Conservation (phyloP, 1,139 yeast genomes). For the Candida tunisiensis region DNA sequence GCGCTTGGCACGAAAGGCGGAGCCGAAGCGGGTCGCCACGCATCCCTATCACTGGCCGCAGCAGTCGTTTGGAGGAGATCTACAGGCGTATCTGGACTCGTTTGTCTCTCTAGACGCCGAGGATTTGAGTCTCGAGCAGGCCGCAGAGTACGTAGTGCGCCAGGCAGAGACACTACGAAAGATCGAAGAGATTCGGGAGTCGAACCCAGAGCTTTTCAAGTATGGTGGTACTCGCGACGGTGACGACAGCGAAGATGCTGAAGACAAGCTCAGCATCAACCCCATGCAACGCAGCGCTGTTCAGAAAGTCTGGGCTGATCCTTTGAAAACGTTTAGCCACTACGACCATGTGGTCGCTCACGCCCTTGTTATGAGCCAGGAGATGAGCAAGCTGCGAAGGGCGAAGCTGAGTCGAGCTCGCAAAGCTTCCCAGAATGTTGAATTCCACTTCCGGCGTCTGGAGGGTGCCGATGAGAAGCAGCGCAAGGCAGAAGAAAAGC, state of each 20-base stretch:
- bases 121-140: constrained; percentile 28
- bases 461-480: constrained; percentile 81
- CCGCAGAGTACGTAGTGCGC: constrained; percentile 29
- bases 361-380: constrained; percentile 53
- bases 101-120: constrained; percentile 45
- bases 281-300: too few species aligned
- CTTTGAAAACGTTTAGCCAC: too few species aligned
- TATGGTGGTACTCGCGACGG: too few species aligned
- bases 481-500: constrained; percentile 37
- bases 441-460: constrained; percentile 69
- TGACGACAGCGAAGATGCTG: constrained; percentile 28
- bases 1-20: too few species aligned
- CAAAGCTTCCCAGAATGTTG: constrained; percentile 69
- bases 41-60: constrained; percentile 56
- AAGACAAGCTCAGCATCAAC: constrained; percentile 30
- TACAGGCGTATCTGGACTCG: constrained; percentile 31
- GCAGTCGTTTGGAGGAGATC: constrained; percentile 22
- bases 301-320: constrained; percentile 14
- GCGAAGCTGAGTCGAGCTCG: constrained; percentile 53
- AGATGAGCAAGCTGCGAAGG: constrained; percentile 51
- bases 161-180: constrained; percentile 27
- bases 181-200: constrained; percentile 39
- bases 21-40: constrained; percentile 48
- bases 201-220: constrained; percentile 21
- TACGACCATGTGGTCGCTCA: constrained; percentile 65